Conservation (phyloP, 768 basidiomycete genomes). For the Cystoderma amianthinum region DNA sequence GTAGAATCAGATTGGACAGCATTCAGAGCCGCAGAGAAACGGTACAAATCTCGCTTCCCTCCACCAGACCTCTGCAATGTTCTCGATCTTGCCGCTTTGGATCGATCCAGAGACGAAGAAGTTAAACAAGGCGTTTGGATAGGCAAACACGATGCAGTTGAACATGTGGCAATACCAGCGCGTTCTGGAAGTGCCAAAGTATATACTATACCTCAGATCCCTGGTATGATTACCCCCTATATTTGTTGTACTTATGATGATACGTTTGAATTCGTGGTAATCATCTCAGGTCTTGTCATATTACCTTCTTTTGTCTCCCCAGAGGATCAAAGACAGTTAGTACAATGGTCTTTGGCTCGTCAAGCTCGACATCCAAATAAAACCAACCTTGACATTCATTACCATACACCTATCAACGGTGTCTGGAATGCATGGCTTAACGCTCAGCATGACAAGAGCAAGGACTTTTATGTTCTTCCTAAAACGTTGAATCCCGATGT, state of each 20-base stretch:
- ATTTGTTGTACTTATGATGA: not conserved
- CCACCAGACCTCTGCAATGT: slow-evolving; percentile 67
- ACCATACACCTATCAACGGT: slow-evolving; percentile 64
- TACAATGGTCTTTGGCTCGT: slow-evolving; percentile 65
- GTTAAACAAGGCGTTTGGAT: slow-evolving; percentile 38
- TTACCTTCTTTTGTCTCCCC: slow-evolving; percentile 68
- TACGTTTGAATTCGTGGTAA: not conserved
- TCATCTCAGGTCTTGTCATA: slow-evolving; percentile 66
- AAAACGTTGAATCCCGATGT: slow-evolving; percentile 26
- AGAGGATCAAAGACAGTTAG: slow-evolving; percentile 58
- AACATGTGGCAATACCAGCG: slow-evolving; percentile 22
- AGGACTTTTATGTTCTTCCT: slow-evolving; percentile 34
- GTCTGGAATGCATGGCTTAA: slow-evolving; percentile 65
- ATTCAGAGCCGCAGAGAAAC: slow-evolving; percentile 75
- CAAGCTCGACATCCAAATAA: slow-evolving; percentile 80
- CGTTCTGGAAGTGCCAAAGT: slow-evolving; percentile 19
- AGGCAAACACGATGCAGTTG: slow-evolving; percentile 31
- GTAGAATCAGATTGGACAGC: slow-evolving; percentile 59
- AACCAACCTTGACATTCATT: slow-evolving; percentile 88
- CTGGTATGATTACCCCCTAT: slow-evolving; percentile 40
- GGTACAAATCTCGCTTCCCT: slow-evolving; percentile 72
- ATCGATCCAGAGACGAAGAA: slow-evolving; percentile 31
- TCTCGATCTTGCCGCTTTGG: slow-evolving; percentile 56
- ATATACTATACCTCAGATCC: slow-evolving; percentile 45
- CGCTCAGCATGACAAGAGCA: slow-evolving; percentile 19